phyloP scores from a whole-genome alignment of 2,329 filamentous ascomycete species.

The Penicillium sp. region DNA sequence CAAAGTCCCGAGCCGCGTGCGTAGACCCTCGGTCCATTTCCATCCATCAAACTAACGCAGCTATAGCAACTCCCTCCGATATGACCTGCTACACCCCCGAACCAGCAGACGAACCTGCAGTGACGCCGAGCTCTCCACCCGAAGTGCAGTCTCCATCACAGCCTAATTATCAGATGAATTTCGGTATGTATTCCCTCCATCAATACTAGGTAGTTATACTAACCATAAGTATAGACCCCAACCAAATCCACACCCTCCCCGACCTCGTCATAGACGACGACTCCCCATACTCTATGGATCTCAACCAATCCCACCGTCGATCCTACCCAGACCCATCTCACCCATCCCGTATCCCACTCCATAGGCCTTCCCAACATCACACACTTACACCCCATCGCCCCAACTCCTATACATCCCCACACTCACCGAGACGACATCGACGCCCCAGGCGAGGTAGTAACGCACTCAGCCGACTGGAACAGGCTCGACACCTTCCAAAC shows the following conservation, averaged over 20 bases:
- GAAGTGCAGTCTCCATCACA: conserved; percentile 26
- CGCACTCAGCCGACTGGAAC: conserved; percentile 18
- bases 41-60: neutral
- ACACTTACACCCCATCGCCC: neutral
- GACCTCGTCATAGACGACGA: conserved; percentile 27
- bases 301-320: conserved; percentile 5
- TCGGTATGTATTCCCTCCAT: conserved; percentile 3
- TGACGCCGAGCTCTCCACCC: conserved; percentile 27
- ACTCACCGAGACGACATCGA: conserved; percentile 8
- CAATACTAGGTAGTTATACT: neutral
- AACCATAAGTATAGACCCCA: conserved; percentile 20
- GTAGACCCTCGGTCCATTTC: conserved; percentile 1
- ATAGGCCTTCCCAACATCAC: neutral
- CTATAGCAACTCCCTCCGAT: conserved; percentile 33
- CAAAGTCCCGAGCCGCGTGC: conserved; percentile 33
- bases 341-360: neutral
- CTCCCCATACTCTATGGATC: conserved; percentile 17
- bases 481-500: conserved; percentile 21
- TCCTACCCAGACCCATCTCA: neutral
- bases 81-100: conserved; percentile 38
- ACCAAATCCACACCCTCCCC: conserved; percentile 23
- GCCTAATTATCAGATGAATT: conserved; percentile 10
- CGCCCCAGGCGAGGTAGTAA: conserved; percentile 8
- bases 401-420: neutral
- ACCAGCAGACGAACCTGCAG: conserved; percentile 25